A percentile compares a stretch with the other conserved stretches of the same genome.
phyloP scores from a whole-genome alignment of 2,329 filamentous ascomycete genomes.

The Penicillium brevicompactum region DNA sequence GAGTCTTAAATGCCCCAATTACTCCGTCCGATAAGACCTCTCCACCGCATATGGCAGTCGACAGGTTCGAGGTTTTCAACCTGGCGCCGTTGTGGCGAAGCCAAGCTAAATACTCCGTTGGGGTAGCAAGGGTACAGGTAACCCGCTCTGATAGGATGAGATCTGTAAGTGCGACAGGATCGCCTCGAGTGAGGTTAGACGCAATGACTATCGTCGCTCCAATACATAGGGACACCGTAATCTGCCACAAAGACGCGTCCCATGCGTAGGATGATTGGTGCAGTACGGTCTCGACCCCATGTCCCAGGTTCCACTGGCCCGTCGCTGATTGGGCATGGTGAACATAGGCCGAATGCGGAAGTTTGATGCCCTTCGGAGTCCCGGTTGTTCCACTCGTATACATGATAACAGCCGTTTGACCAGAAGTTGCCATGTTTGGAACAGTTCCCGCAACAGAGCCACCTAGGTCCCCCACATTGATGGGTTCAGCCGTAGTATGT shows the following conservation, averaged over 20 bases:
- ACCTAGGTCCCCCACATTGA: constrained; percentile 7
- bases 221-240: constrained; percentile 19
- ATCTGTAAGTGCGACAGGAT: constrained; percentile 19
- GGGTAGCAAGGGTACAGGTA: constrained; percentile 21
- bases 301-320: constrained; percentile 2
- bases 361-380: constrained; percentile 14
- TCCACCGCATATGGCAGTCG: constrained; percentile 27
- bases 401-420: constrained; percentile 15
- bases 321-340: constrained; percentile 16
- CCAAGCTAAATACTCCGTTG: constrained; percentile 22
- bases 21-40: constrained; percentile 10
- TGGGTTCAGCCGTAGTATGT: background rate
- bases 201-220: constrained; percentile 22
- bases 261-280: constrained; percentile 29
- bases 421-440: constrained; percentile 7
- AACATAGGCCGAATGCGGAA: constrained; percentile 16
- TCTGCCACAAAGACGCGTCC: constrained; percentile 26
- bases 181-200: constrained; percentile 9
- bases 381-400: constrained; percentile 28
- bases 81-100: constrained; percentile 12
- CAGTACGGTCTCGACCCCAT: constrained; percentile 16
- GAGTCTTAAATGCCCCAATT: constrained; percentile 13
- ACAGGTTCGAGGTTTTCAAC: constrained; percentile 7
- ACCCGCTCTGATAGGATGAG: constrained; percentile 21
- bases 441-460: background rate